Evolutionary conservation across 75 land plant genomes (phyloP), one percentile per base, ranked within the genome.

Genomic region (Selaginella moellendorffii): DNA sequence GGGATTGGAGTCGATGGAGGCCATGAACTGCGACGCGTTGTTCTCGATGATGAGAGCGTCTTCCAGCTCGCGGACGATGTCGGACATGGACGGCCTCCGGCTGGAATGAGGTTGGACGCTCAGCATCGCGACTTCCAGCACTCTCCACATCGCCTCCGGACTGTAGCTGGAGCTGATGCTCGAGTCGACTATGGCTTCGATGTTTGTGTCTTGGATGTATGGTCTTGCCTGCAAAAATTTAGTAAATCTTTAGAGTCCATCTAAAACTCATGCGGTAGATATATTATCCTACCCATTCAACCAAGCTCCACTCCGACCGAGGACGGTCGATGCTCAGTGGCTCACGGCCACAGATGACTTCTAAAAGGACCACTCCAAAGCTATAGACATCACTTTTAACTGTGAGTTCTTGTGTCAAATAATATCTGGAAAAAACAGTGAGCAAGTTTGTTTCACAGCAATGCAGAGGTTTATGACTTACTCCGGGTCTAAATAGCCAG

Each of bases 401-500:
- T 17, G 85, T 77, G 31, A 83, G 67, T 51, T 77, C 70, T 27
- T 83, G 85, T 30, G 78, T 79, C 23, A 75, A 71, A 53, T 79
- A 79, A 42, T 83, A 83, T 68, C 18, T 46, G 52, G 52, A 10
- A 46, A 46, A 46, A 10, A 46, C 18, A 10, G 10, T n/a, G n/a
- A n/a, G n/a, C n/a, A n/a, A n/a, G n/a, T n/a, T n/a, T n/a, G n/a
- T n/a, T n/a, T n/a, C n/a, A n/a, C n/a, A n/a, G n/a, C n/a, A n/a
- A n/a, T n/a, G n/a, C n/a, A n/a, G n/a, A n/a, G n/a, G n/a, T n/a
- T n/a, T n/a, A n/a, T n/a, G n/a, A 10, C 10, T 10, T 77, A 82
- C 88, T 85, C 88, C 18, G 88, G 88, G 62, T 85, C 88, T 56
- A 85, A 54, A 54, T 85, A 85, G 21, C 88, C 82, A 64, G 85